Conservation (phyloP, 1,139 yeast genomes). For the Zhuliangozyma parablackwelliae region DNA sequence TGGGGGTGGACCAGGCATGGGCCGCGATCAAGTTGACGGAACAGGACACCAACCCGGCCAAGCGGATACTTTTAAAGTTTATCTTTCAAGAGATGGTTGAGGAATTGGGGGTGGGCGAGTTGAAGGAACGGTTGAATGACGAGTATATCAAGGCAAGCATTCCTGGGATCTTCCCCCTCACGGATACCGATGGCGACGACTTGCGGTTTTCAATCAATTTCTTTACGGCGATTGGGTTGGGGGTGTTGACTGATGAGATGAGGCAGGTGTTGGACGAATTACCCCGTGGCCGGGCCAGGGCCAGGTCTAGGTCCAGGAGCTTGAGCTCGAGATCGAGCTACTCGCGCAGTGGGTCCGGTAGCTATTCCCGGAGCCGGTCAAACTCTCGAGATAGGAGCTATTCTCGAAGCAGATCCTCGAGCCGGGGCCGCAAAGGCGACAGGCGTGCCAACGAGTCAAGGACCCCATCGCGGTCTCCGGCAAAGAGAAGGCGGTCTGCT, state of each 20-base stretch:
- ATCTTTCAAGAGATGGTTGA: slow-evolving; percentile 76
- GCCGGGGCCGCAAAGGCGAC: slow-evolving; percentile 4
- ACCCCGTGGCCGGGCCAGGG: slow-evolving; percentile 16
- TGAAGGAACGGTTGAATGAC: slow-evolving; percentile 50
- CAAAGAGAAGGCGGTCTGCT: no score
- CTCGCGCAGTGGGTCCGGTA: slow-evolving; percentile 11
- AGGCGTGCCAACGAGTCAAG: slow-evolving; percentile 6
- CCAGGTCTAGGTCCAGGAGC: slow-evolving; percentile 12
- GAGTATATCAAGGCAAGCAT: slow-evolving; percentile 42
- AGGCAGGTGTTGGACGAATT: slow-evolving; percentile 44
- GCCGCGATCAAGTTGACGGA: slow-evolving; percentile 61
- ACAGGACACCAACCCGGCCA: slow-evolving; percentile 69
- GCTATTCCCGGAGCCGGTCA: slow-evolving; percentile 11
- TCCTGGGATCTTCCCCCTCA: slow-evolving; percentile 47
- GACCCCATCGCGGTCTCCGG: slow-evolving; percentile 8
- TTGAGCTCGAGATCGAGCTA: slow-evolving; percentile 14
- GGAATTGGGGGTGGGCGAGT: slow-evolving; percentile 60
- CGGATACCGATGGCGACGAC: slow-evolving; percentile 50
- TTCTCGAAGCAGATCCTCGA: slow-evolving; percentile 13
- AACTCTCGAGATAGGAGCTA: slow-evolving; percentile 14
- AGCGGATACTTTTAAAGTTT: slow-evolving; percentile 78
- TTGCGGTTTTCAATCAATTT: slow-evolving; percentile 80
- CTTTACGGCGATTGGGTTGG: slow-evolving; percentile 90
- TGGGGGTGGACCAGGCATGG: slow-evolving; percentile 51
- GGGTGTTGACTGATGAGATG: slow-evolving; percentile 79